Conservation (phyloP, 1,139 yeast genomes). For the Chernovozyma aurita region DNA sequence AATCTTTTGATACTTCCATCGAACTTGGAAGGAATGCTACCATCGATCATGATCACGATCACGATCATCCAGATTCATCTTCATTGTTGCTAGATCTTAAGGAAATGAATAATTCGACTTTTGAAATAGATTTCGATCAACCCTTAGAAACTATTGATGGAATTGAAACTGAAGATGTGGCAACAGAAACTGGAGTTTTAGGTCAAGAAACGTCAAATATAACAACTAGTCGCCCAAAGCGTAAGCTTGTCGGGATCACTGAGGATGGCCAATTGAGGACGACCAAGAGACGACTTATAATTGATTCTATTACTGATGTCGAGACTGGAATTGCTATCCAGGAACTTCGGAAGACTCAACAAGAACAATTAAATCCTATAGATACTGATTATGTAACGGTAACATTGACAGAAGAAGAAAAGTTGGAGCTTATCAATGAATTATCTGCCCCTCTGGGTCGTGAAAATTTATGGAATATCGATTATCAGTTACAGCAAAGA, state of each 20-base stretch:
- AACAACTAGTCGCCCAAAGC: conserved; percentile 19
- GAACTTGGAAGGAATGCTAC: conserved; percentile 46
- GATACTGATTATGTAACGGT: conserved; percentile 18
- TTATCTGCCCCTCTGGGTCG: conserved; percentile 28
- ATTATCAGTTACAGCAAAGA: conserved; percentile 25
- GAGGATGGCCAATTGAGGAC: conserved; percentile 39
- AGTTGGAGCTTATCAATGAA: conserved; percentile 32
- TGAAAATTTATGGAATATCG: conserved; percentile 35
- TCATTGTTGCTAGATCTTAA: conserved; percentile 20
- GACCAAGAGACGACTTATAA: conserved; percentile 33
- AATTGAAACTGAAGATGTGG: conserved; percentile 13
- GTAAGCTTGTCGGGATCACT: conserved; percentile 29
- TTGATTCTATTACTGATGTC: conserved; percentile 31
- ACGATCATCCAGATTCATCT: conserved; percentile 32
- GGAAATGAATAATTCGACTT: conserved; percentile 14
- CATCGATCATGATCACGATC: conserved; percentile 14
- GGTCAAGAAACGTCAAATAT: too few relatives aligned
- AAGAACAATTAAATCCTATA: conserved; percentile 14
- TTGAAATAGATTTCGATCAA: conserved; percentile 19
- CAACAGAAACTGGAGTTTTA: too few relatives aligned
- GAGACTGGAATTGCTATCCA: conserved; percentile 34
- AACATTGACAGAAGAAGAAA: conserved; percentile 28
- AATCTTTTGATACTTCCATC: conserved; percentile 30
- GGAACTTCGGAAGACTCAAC: conserved; percentile 29
- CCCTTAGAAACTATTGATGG: conserved; percentile 29